Evolutionary conservation across 257 asterid species (phyloP).

Genomic region (Solanum rostratum): DNA sequence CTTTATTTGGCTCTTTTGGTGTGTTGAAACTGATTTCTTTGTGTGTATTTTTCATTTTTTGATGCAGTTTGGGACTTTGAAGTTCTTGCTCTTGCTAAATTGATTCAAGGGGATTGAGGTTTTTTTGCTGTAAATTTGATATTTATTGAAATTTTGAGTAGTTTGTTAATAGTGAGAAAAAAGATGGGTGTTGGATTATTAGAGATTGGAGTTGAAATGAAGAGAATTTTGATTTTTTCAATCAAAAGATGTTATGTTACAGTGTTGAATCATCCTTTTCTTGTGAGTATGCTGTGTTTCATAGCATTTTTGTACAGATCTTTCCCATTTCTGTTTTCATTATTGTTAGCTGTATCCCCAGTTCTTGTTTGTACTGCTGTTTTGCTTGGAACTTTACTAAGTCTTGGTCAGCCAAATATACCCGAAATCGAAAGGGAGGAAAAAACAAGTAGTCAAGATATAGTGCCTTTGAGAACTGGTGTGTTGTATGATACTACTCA

Average conservation of each 20-base stretch:
- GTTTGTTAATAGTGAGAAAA: slow-evolving; percentile 2
- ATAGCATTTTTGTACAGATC: slow-evolving; percentile 53
- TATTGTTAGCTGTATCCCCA: slow-evolving; percentile 73
- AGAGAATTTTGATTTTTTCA: slow-evolving; percentile 38
- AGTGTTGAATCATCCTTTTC: slow-evolving; percentile 65
- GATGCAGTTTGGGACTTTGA: slow-evolving; percentile 2
- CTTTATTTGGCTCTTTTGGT: neutral
- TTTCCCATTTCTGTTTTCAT: slow-evolving; percentile 61
- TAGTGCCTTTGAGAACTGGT: slow-evolving; percentile 27
- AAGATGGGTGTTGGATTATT: slow-evolving; percentile 39
- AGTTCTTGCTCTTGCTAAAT: neutral
- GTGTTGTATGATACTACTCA: slow-evolving; percentile 21
- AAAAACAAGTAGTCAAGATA: slow-evolving; percentile 18
- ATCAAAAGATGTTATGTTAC: slow-evolving; percentile 36
- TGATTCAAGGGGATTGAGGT: slow-evolving; percentile 27
- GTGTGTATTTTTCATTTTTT: slow-evolving; percentile 1
- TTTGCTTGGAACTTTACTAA: slow-evolving; percentile 77
- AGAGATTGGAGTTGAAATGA: slow-evolving; percentile 49
- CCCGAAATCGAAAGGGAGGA: slow-evolving; percentile 74
- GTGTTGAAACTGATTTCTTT: slow-evolving; percentile 4
- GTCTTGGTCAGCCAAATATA: slow-evolving; percentile 68
- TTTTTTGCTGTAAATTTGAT: slow-evolving; percentile 11
- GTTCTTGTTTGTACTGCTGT: slow-evolving; percentile 77
- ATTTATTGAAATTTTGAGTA: slow-evolving; percentile 20
- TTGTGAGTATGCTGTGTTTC: slow-evolving; percentile 58